Conservation (phyloP, 208 protist genomes). For the Crithidia fasciculata region DNA sequence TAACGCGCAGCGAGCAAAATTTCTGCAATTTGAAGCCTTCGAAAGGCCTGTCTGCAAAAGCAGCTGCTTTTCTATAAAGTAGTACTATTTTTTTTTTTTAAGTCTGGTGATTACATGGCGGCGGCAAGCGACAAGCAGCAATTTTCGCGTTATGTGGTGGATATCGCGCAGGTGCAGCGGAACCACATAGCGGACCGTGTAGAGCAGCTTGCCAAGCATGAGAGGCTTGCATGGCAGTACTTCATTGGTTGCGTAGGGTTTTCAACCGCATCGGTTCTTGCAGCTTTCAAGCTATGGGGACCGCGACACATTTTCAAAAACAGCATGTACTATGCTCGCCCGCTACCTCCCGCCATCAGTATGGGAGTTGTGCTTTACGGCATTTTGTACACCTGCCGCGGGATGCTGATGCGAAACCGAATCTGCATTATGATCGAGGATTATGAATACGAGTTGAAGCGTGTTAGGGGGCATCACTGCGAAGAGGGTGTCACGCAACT, state of each 20-base stretch:
- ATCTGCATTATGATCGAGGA: constrained; percentile 92
- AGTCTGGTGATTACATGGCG: constrained; percentile 33
- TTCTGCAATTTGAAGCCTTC: no score
- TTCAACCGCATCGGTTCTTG: constrained; percentile 65
- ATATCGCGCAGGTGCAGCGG: constrained; percentile 79
- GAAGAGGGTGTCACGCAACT: constrained; percentile 86
- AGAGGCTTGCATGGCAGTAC: constrained; percentile 79
- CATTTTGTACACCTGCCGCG: constrained; percentile 83
- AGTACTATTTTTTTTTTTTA: constrained; percentile 17
- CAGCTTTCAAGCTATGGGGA: constrained; percentile 83
- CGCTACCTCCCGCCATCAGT: constrained; percentile 84
- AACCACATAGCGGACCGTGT: constrained; percentile 75
- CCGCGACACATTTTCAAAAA: constrained; percentile 92
- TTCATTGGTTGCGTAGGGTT: constrained; percentile 77
- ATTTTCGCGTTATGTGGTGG: constrained; percentile 79
- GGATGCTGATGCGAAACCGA: constrained; percentile 87
- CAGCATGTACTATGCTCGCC: constrained; percentile 86
- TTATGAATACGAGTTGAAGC: constrained; percentile 92
- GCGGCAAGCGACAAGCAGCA: constrained; percentile 39
- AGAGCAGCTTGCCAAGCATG: constrained; percentile 72
- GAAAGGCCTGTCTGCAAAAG: neutral
- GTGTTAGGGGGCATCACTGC: constrained; percentile 90
- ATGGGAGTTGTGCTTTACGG: constrained; percentile 89
- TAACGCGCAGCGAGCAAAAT: no score
- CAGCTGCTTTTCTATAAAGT: neutral